These are phyloP conservation scores for Penicillium coprophilum DNA, from an alignment of 495 filamentous ascomycete species.

Conservation along the genomic window DNA sequence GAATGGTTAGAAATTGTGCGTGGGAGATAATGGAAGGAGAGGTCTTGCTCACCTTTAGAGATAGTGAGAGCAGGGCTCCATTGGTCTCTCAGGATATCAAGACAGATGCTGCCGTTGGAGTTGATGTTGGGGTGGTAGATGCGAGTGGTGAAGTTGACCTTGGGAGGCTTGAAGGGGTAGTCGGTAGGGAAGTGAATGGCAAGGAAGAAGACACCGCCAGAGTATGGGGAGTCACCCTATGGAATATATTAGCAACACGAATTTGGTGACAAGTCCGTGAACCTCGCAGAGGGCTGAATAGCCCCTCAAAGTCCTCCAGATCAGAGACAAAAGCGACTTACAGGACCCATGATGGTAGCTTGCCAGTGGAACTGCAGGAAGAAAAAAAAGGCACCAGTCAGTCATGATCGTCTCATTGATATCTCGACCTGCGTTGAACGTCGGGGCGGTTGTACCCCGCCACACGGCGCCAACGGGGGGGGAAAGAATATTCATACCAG, in stretches of 20 bases:
- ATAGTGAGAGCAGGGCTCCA: slow-evolving; percentile 99
- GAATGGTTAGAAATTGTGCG: slow-evolving; percentile 19
- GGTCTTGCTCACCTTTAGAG: slow-evolving; percentile 78
- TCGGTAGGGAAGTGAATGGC: slow-evolving; percentile 98
- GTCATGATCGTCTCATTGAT: slow-evolving; percentile 16
- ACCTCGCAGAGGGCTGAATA: background rate
- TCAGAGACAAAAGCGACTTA: slow-evolving; percentile 53
- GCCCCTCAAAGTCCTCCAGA: slow-evolving; percentile 8
- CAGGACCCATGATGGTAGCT: slow-evolving; percentile 99
- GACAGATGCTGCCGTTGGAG: slow-evolving; percentile 97
- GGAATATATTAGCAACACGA: slow-evolving; percentile 21
- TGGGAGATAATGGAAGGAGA: background rate
- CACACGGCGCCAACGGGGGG: slow-evolving; percentile 13
- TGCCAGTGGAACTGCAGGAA: slow-evolving; percentile 93
- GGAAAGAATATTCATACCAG: slow-evolving; percentile 65
- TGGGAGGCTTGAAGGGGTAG: slow-evolving; percentile 99
- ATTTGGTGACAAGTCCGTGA: background rate
- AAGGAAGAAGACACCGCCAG: slow-evolving; percentile 96
- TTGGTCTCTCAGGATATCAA: slow-evolving; percentile 97
- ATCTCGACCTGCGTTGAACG: slow-evolving; percentile 12
- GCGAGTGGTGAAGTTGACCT: slow-evolving; percentile 99
- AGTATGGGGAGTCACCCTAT: slow-evolving; percentile 92
- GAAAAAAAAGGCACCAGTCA: slow-evolving; percentile 22
- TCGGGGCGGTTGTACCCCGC: slow-evolving; percentile 22
- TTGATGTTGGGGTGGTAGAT: slow-evolving; percentile 99